These are phyloP conservation scores for Russula ochroleuca DNA, from an alignment of 768 basidiomycete genomes.

Conservation along the genomic window DNA sequence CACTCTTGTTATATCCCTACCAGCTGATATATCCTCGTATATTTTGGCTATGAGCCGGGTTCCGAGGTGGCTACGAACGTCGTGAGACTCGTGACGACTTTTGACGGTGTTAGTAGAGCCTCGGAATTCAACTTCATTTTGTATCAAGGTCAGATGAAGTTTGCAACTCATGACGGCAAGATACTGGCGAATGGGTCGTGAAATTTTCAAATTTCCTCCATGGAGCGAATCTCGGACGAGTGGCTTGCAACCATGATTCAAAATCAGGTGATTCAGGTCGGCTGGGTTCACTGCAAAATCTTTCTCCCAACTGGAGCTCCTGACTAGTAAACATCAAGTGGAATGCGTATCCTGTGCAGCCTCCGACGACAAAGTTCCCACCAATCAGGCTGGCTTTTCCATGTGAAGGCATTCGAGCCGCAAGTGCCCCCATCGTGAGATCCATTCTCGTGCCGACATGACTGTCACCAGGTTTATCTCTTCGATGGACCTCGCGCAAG, in stretches of 20 bases:
- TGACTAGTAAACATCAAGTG: slow-evolving; percentile 43
- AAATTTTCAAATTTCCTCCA: slow-evolving; percentile 92
- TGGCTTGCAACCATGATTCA: slow-evolving; percentile 62
- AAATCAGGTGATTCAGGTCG: slow-evolving; percentile 56
- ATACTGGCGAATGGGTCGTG: slow-evolving; percentile 57
- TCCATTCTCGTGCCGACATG: background rate
- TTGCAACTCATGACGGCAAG: slow-evolving; percentile 32
- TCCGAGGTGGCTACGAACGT: slow-evolving; percentile 55
- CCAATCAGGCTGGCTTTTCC: slow-evolving; percentile 84
- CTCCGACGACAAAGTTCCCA: slow-evolving; percentile 63
- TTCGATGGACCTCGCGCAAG: slow-evolving; percentile 91
- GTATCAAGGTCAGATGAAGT: slow-evolving; percentile 47
- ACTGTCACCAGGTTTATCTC: slow-evolving; percentile 62
- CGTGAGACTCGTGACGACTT: slow-evolving; percentile 74
- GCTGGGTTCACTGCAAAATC: slow-evolving; percentile 77
- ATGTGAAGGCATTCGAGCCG: slow-evolving; percentile 90
- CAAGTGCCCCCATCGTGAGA: slow-evolving; percentile 38
- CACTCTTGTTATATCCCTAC: slow-evolving; percentile 55
- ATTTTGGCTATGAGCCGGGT: slow-evolving; percentile 54
- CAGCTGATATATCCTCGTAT: slow-evolving; percentile 49
- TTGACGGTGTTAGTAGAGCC: slow-evolving; percentile 52
- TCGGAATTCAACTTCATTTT: slow-evolving; percentile 86
- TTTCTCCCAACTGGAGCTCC: slow-evolving; percentile 11
- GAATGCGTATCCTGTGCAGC: slow-evolving; percentile 74
- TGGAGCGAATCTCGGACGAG: slow-evolving; percentile 57